Base-by-base conservation (phyloP, 2,329 filamentous ascomycete species). In the Fonsecaea monophora region DNA sequence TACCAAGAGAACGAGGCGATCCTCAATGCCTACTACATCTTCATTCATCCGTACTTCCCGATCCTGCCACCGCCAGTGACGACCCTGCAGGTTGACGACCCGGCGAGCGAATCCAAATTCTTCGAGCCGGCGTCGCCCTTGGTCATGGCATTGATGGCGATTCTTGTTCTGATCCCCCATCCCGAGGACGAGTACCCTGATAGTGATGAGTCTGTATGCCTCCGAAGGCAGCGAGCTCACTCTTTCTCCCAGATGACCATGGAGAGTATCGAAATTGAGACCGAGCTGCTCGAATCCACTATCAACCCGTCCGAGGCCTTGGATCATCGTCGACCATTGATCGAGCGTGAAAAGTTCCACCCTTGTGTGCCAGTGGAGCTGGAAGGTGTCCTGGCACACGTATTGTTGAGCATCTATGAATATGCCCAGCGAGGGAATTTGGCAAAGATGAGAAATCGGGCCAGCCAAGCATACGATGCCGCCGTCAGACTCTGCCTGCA, bases 21-120 rank as follows among this genome's bases (percentile, higher is more conserved):
- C 7, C 63, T 65, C 50, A 65, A 65, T 40, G 63, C 63, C 50
- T 65, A 65, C 25, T 65, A 65, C 53, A 65, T 65, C 25, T 65
- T 57, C 53, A 62, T 65, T 21, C 63, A 65, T 57, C 35, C 57
- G n/a, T 65, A 65, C 32, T 65, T 65, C 21, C 63, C 63, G 18
- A 61, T 65, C 30, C 40, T 65, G 40, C 63, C 63, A 37, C 63
- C 63, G 35, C 57, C 63, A 21, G 50, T 34, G 12, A 32, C 58
- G 38, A n/a, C 58, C 4, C 34, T 58, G n/a, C 38, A 48, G 3
- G 37, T 53, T 38, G 63, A 65, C 32, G 40, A 62, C 34, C 57
- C 63, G 2, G 7, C 30, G 9, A 50, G 15, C 25, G 58, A 57
- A 25, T 65, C 63, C 15, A 57, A 53, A 18, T 50, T n/a, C 63